These are phyloP conservation scores for Kickxella alabastrina DNA, from an alignment of 192 early-diverging fungal species.

Conservation along the genomic window DNA sequence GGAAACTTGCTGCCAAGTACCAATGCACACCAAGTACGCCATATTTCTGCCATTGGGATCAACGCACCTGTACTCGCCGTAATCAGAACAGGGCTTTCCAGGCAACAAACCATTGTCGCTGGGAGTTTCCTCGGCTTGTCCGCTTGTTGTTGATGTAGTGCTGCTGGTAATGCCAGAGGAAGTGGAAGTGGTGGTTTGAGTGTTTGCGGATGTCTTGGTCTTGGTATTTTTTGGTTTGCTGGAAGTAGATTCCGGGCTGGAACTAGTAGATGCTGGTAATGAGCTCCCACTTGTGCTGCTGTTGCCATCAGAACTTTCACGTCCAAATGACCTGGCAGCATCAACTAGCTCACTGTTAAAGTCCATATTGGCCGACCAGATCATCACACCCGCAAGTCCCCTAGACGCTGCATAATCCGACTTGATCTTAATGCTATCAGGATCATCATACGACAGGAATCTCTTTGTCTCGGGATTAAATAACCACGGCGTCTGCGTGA, in stretches of 20 bases:
- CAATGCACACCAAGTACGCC: conserved; percentile 20
- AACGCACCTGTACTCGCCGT: conserved; percentile 15
- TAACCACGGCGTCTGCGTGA: conserved; percentile 65
- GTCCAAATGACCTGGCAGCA: conserved; percentile 19
- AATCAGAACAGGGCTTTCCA: conserved; percentile 8
- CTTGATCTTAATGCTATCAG: conserved; percentile 57
- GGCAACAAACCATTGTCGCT: not conserved
- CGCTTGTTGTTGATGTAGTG: not conserved
- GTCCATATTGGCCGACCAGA: conserved; percentile 52
- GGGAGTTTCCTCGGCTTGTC: not conserved
- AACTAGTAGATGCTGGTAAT: no score
- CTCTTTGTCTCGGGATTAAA: conserved; percentile 57
- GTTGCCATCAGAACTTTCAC: no score
- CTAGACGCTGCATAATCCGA: conserved; percentile 55
- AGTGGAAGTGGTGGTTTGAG: no score
- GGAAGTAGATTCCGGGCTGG: no score
- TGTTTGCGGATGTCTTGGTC: no score
- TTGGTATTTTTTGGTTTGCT: no score
- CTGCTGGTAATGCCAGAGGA: no score
- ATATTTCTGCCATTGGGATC: conserved; percentile 23
- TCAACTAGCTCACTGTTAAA: conserved; percentile 58
- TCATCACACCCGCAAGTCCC: conserved; percentile 62
- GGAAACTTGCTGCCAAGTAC: conserved; percentile 12
- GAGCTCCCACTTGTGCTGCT: no score
- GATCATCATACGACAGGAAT: conserved; percentile 71